Base-by-base conservation (phyloP, 2,329 filamentous ascomycete species). In the Didymella pomorum region DNA sequence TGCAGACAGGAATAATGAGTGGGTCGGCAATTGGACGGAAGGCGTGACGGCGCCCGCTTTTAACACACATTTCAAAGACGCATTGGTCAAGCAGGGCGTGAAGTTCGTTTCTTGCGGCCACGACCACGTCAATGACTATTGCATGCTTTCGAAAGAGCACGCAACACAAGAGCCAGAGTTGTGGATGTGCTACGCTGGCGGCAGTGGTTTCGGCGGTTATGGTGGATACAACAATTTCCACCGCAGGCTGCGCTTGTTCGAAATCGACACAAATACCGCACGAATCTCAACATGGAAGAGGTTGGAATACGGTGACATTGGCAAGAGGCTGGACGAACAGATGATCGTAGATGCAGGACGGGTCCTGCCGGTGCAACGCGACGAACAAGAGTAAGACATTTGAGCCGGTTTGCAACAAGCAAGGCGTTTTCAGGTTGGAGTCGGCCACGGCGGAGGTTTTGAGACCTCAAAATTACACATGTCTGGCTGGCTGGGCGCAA, bases 121-220 rank as follows among this genome's bases (percentile, higher is more conserved):
- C 75, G 95, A 99, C 72, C 95, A 99, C 73, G 94, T 90, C 65
- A 99, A 99, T 74, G 95, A 99, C 72, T 98, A 97, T 76, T 99
- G 95, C 76, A 88, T 91, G 63, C 83, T 97, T 1, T 73, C 76
- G 29, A 75, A 74, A 47, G 67, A 73, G 9, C 87, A 84, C 1
- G 76, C 81, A 3, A 77, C 70, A 0, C 68, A 69, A 39, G 69
- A 80, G 31, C 76, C 81, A 28, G 79, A 89, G 28, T 80, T 98
- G 2, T 99, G 95, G 95, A 97, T 99, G 93, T 99, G 95, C 81
- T 98, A 98, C 77, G 94, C 89, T 9, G 95, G 95, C 29, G 95
- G 91, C 25, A 87, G 88, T 26, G 95, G 95, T 1, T 97, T 99
- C 69, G 95, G 95, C 54, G 95, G 95, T 0, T 99, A 99, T 74